Evolutionary conservation across 2,329 filamentous ascomycete species (phyloP), one percentile per base, ranked within the genome.

Genomic region (Aureobasidium sp.): DNA sequence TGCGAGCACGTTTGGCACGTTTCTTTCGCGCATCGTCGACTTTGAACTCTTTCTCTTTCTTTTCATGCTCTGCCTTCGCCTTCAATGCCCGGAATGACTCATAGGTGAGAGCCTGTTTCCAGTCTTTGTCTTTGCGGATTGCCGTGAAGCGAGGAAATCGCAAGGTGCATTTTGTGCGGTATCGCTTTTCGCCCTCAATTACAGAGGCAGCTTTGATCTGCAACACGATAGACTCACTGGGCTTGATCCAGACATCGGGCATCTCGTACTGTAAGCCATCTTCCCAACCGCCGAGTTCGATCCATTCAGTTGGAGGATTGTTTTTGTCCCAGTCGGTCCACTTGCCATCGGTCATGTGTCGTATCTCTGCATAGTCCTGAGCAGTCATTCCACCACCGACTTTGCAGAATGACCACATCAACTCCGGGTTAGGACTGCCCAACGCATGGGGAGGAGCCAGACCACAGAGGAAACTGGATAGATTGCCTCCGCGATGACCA

Each of bases 381-480:
- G 84, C 87, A 15, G 83, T 85, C 71, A 97, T 92, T 0, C 94
- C 94, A 57, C 94, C 94, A n/a, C 94, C 94, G 17, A 99, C 94
- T 73, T 94, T 96, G 80, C 92, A 95, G 75, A 99, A 96, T n/a
- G 91, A 96, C 67, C 86, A 89, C 69, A 86, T 95, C 71, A 90
- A 91, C 74, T 89, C 87, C 0, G 84, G 81, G 63, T 85, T 81
- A 5, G 72, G 67, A 11, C 75, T 77, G 3, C 19, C 35, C 25
- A 74, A 73, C 3, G 17, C n/a, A 11, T 23, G 19, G 35, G 78
- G 75, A 19, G 83, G 80, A 55, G 90, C 85, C 0, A 87, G 77
- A 0, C 92, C 94, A 69, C 93, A 96, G n/a, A 99, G 73, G 69
- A 93, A 99, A 63, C 87, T 94, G 0, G 91, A 90, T 4, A 96